A percentile compares a stretch with the other conserved stretches of the same genome.
These are phyloP conservation scores for Aspergillus vadensis DNA, from an alignment of 2,329 filamentous ascomycete species.

Conservation along the genomic window DNA sequence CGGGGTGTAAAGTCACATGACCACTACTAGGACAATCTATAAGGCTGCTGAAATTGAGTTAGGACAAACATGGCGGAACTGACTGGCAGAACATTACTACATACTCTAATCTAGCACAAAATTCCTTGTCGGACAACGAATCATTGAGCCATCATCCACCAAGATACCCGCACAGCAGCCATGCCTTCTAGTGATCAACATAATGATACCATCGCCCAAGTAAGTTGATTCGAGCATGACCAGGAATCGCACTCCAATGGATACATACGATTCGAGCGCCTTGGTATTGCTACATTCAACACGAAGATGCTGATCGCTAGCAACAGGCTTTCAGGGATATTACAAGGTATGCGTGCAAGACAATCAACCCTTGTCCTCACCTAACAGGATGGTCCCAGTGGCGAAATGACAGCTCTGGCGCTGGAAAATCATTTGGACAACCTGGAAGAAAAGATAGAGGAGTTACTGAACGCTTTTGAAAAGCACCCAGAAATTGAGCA, in stretches of 20 bases:
- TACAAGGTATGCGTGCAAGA: conserved; percentile 10
- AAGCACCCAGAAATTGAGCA: neutral
- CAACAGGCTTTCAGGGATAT: conserved; percentile 16
- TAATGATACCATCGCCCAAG: neutral
- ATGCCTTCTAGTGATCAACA: neutral
- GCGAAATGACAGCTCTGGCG: conserved; percentile 57
- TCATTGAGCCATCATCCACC: neutral
- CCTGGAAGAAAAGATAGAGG: conserved; percentile 56
- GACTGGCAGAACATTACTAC: neutral
- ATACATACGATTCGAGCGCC: neutral
- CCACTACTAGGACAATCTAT: too few relatives aligned
- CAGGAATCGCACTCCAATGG: too few relatives aligned
- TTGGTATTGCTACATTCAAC: too few relatives aligned
- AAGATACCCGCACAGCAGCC: neutral
- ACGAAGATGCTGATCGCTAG: neutral
- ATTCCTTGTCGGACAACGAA: neutral
- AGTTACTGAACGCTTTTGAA: conserved; percentile 15
- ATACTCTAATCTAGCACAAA: neutral
- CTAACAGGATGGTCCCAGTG: conserved; percentile 35
- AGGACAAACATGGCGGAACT: neutral
- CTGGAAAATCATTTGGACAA: conserved; percentile 57
- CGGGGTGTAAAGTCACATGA: too few relatives aligned
- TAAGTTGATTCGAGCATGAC: neutral
- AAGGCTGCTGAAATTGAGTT: too few relatives aligned
- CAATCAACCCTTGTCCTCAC: too few relatives aligned